Evolutionary conservation across 257 asterid genomes (phyloP).

Genomic region (Nicotiana tabacum): DNA sequence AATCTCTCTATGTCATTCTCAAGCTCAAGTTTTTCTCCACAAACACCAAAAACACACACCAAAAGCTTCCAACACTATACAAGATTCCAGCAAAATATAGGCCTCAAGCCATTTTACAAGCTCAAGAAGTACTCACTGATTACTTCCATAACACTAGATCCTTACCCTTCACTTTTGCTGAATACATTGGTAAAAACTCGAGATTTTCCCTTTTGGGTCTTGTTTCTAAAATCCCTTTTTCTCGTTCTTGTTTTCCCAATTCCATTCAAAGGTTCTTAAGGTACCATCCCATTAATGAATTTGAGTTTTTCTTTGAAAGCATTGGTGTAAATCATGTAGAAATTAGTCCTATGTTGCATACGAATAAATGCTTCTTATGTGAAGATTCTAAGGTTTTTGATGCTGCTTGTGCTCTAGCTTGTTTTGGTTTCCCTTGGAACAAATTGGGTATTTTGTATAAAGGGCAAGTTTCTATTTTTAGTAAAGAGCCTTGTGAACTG

Average conservation of each 20-base stretch:
- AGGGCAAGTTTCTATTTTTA: conserved; percentile 24
- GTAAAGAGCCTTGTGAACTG: conserved; percentile 20
- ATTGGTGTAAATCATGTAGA: conserved; percentile 35
- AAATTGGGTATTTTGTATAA: conserved; percentile 42
- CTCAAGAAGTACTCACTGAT: conserved; percentile 46
- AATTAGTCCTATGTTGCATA: conserved; percentile 20
- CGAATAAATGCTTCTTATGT: conserved; percentile 33
- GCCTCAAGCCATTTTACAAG: conserved; percentile 40
- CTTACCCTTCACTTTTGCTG: conserved; percentile 53
- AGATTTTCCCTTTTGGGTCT: conserved; percentile 34
- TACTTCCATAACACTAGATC: conserved; percentile 62
- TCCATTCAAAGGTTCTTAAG: conserved; percentile 45
- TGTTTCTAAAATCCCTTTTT: conserved; percentile 38
- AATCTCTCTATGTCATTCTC: conserved; percentile 19
- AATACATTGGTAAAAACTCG: conserved; percentile 43
- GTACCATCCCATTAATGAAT: conserved; percentile 67
- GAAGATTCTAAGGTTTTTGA: conserved; percentile 41
- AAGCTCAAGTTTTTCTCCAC: conserved; percentile 26
- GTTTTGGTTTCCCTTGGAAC: conserved; percentile 60
- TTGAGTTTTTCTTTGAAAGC: conserved; percentile 59
- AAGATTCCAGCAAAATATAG: conserved; percentile 43
- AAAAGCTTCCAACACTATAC: conserved; percentile 22
- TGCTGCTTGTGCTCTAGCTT: conserved; percentile 43
- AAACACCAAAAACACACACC: neutral
- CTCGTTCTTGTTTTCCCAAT: conserved; percentile 18